These are phyloP conservation scores for Nitzschia sp. DNA, from an alignment of 108 stramenopile species.

Conservation along the genomic window DNA sequence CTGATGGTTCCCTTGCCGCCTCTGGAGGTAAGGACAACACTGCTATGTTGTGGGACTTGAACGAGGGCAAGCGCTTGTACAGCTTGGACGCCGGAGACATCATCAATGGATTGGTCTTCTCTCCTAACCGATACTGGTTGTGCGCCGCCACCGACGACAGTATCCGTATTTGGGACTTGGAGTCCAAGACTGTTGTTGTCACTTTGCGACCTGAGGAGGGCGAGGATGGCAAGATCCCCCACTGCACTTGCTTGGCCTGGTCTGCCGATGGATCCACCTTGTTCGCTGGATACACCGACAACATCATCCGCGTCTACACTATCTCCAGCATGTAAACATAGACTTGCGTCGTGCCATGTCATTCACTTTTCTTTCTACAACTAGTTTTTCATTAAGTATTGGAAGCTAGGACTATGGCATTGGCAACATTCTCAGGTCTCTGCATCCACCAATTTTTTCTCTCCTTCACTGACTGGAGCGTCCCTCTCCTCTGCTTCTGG, in stretches of 20 bases:
- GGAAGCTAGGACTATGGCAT: too few relatives aligned
- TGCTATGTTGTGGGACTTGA: constrained; percentile 99
- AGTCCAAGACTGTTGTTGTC: constrained; percentile 96
- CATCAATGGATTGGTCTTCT: constrained; percentile 98
- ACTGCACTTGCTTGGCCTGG: constrained; percentile 98
- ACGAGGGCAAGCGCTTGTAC: constrained; percentile 99
- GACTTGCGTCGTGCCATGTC: not conserved
- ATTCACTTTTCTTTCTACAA: too few relatives aligned
- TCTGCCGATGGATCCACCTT: constrained; percentile 94
- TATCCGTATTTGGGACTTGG: constrained; percentile 99
- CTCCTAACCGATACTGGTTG: constrained; percentile 99
- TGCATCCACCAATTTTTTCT: constrained; percentile 1
- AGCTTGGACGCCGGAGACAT: constrained; percentile 96
- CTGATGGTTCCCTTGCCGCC: constrained; percentile 98
- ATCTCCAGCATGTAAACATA: constrained; percentile 49
- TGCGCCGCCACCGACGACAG: constrained; percentile 97
- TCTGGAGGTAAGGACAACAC: constrained; percentile 99
- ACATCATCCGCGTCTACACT: constrained; percentile 92
- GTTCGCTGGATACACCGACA: constrained; percentile 97
- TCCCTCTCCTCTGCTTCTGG: constrained; percentile 10
- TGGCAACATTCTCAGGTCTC: not conserved
- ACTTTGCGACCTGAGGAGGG: constrained; percentile 84
- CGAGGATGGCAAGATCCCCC: constrained; percentile 72
- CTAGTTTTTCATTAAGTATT: too few relatives aligned
- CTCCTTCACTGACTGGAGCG: not conserved